Conservation (phyloP, 139 green algal species). For the Coelastrella sp. region DNA sequence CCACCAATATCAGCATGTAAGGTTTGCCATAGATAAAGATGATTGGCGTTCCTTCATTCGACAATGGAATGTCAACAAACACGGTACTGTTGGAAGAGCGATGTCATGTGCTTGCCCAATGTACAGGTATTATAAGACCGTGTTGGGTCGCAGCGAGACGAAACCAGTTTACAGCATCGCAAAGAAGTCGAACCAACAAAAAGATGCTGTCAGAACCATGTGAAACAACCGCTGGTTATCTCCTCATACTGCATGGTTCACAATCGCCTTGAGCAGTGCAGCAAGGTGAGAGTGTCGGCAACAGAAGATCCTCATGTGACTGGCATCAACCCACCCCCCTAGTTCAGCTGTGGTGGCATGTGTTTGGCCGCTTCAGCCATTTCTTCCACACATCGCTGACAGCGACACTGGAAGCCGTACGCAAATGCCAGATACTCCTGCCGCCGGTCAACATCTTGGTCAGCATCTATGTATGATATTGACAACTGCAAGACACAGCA, state of each 20-base stretch:
- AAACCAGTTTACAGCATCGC: no score
- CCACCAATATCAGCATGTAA: no score
- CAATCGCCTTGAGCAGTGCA: background rate
- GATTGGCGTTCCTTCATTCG: no score
- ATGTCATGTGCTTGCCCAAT: no score
- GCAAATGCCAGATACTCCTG: constrained; percentile 52
- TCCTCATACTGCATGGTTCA: background rate
- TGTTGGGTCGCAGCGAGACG: no score
- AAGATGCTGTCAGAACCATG: no score
- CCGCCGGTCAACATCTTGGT: constrained; percentile 33
- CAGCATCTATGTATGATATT: constrained; percentile 65
- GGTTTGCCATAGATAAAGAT: no score
- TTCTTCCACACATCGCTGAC: constrained; percentile 47
- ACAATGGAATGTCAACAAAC: no score
- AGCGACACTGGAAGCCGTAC: constrained; percentile 57
- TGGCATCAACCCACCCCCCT: background rate
- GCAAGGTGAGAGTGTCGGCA: no score
- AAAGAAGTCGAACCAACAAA: no score
- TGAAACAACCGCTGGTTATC: background rate
- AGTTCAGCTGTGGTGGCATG: constrained; percentile 25
- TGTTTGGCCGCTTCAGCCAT: constrained; percentile 13
- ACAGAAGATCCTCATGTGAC: background rate
- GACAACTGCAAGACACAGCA: constrained; percentile 48
- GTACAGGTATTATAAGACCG: no score
- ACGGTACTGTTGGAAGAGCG: no score